Evolutionary conservation across 441 rosid genomes (phyloP), one percentile per base, ranked within the genome.

Genomic region (Populus hybrid): DNA sequence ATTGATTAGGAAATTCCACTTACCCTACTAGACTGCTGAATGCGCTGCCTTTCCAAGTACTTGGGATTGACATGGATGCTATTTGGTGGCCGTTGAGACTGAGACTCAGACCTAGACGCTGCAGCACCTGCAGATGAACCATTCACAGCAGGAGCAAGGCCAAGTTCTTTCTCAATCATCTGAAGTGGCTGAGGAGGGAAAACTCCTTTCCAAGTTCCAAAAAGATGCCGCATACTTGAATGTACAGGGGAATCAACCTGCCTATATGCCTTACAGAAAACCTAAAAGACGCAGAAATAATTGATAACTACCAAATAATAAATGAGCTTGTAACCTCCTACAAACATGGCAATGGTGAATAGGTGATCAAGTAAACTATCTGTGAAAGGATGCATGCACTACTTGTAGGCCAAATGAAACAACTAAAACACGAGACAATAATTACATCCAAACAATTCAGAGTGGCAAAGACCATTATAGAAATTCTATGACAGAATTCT

Each of bases 191-290:
- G 93, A 32, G 80, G 91, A 81, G 94, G 98, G 81, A 97, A 97
- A 75, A 94, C 97, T 53, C 98, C 98, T 88, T 91, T 96, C 99
- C 99, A 96, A 72, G 99, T 96, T 80, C 98, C 98, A 79, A 94
- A 96, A 78, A 96, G 98, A 89, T 96, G 99, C 21, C 91, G 89
- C 99, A 96, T 96, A 71, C 96, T 93, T 70, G 86, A 71, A 80
- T 85, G 96, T 76, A 92, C 83, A 78, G 96, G 75, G 79, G 99
- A 78, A 78, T 94, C 98, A 76, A 94, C 96, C 85, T 91, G 97
- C 77, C 88, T 86, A 81, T 92, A 96, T 70, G 96, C 95, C 84
- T 91, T 96, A 89, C 93, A 88, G 83, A 96, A 96, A 65, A 96
- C 93, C 99, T 96, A 81, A 82, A 79, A 66, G 78, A 61, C 21